phyloP scores from a whole-genome alignment of 2,329 filamentous ascomycete species.

The Ceratocystis cubensis region DNA sequence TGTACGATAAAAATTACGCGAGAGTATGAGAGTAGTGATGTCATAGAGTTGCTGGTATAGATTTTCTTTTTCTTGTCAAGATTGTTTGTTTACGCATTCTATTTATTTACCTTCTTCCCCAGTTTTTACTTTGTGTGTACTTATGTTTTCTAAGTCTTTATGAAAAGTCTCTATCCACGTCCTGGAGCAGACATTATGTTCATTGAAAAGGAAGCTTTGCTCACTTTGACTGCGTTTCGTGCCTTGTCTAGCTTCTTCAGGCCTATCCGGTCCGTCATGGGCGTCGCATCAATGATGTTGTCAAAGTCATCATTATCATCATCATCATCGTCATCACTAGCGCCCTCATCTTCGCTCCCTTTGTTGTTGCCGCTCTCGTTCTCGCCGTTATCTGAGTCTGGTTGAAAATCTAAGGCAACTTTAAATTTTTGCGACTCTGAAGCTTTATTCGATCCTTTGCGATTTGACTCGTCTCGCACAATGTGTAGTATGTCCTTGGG shows the following conservation, averaged over 20 bases:
- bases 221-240: conserved; percentile 35
- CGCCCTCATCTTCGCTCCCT: conserved; percentile 26
- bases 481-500: conserved; percentile 34
- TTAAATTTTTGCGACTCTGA: conserved; percentile 37
- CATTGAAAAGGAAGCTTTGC: conserved; percentile 41
- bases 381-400: conserved; percentile 55
- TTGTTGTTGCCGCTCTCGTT: conserved; percentile 29
- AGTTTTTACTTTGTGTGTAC: not conserved
- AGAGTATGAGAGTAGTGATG: conserved; percentile 1
- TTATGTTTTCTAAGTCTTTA: not conserved
- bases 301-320: conserved; percentile 59
- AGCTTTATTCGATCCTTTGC: conserved; percentile 32
- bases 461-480: conserved; percentile 2
- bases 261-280: conserved; percentile 75
- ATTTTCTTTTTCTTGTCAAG: not conserved
- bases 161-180: conserved; percentile 18
- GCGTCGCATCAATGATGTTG: conserved; percentile 81
- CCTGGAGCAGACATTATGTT: conserved; percentile 38
- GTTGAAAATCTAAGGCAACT: conserved; percentile 43
- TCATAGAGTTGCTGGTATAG: conserved; percentile 4
- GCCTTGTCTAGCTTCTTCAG: conserved; percentile 45
- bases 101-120: not conserved
- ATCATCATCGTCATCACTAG: conserved; percentile 42
- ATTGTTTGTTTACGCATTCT: not conserved
- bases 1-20: conserved; percentile 11